phyloP scores from a whole-genome alignment of 2,329 filamentous ascomycete genomes.

The Tolypocladium ovalisporum region DNA sequence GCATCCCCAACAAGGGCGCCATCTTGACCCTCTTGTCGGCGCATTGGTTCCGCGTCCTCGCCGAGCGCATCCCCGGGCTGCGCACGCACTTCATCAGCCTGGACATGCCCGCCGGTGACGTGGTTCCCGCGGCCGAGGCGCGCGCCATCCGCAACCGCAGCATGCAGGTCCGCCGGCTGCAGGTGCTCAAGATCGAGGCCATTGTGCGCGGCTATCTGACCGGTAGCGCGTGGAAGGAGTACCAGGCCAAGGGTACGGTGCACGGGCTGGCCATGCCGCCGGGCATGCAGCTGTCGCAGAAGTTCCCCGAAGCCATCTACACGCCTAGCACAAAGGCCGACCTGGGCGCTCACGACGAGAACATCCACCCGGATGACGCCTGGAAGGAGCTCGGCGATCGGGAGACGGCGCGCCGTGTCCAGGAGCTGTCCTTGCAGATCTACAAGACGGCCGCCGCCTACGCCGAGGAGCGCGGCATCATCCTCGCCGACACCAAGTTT shows the following conservation, averaged over 20 bases:
- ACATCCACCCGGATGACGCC: slow-evolving; percentile 64
- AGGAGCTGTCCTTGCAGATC: slow-evolving; percentile 19
- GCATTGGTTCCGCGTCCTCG: slow-evolving; percentile 43
- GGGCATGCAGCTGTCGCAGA: slow-evolving; percentile 60
- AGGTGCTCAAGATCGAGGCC: slow-evolving; percentile 14
- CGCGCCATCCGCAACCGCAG: slow-evolving; percentile 49
- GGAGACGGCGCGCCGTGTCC: slow-evolving; percentile 18
- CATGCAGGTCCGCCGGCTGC: slow-evolving; percentile 60
- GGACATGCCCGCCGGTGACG: slow-evolving; percentile 19
- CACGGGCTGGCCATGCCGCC: slow-evolving; percentile 62
- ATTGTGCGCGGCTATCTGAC: slow-evolving; percentile 79
- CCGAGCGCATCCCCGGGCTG: slow-evolving; percentile 32
- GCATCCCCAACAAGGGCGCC: slow-evolving; percentile 41
- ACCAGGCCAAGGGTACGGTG: slow-evolving; percentile 62
- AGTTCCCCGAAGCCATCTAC: slow-evolving; percentile 56
- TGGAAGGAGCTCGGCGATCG: slow-evolving; percentile 26
- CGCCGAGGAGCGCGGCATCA: slow-evolving; percentile 32
- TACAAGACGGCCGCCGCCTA: slow-evolving; percentile 44
- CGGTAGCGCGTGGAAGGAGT: slow-evolving; percentile 70
- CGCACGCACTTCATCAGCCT: slow-evolving; percentile 42
- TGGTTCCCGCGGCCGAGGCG: slow-evolving; percentile 31
- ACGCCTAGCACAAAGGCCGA: slow-evolving; percentile 75
- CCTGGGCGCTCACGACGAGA: slow-evolving; percentile 68
- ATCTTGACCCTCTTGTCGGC: slow-evolving; percentile 34
- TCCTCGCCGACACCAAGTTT: slow-evolving; percentile 32